Base-by-base conservation (phyloP, 2,329 filamentous ascomycete species). In the Aspergillus tubingensis region DNA sequence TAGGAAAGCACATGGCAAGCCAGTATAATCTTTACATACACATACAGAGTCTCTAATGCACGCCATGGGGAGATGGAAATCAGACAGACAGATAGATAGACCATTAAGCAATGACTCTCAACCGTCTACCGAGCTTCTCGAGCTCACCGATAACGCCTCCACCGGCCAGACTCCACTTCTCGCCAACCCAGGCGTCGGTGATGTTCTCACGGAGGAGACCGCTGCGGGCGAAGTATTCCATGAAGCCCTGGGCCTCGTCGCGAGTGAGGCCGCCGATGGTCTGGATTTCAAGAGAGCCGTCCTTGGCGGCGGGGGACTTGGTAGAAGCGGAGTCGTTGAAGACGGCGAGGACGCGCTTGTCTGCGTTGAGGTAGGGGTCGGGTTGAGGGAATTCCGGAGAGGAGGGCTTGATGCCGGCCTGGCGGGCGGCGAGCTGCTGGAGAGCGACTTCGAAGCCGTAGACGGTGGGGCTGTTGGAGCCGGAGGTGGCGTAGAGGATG, bases 181-280 rank as follows among this genome's bases (percentile, higher is more conserved):
- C 90, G 21, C 84, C 82, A 38, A 97, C 89, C 63, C 84, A 82
- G 64, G 80, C 81, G 71, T 93, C 88, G 69, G 91, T 88, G 53
- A 97, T 83, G 49, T 81, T 82, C 62, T 85, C 81, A 65, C 90
- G 85, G 72, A 96, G 74, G 73, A 96, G 82, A 11, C 94, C 95
- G 75, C 91, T 96, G 38, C 86, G 87, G 5, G 91, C 92, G 83
- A 94, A 98, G 79, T 97, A 98, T 80, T 97, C 92, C 87, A 98
- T 89, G 68, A 96, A 81, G 0, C 87, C 84, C 61, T 89, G 85
- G 10, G 91, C 88, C 78, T 98, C 94, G 2, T 83, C 78, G 77
- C 88, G 91, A 68, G 81, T 88, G 66, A 97, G 70, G 8, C 91
- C 90, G 44, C 84, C 82, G 19, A 96, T 72, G 19, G 85, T 82